A percentile compares a stretch with the other conserved stretches of the same genome.
These are phyloP conservation scores for Ophiostoma montium DNA, from an alignment of 2,329 filamentous ascomycete species.

Conservation along the genomic window DNA sequence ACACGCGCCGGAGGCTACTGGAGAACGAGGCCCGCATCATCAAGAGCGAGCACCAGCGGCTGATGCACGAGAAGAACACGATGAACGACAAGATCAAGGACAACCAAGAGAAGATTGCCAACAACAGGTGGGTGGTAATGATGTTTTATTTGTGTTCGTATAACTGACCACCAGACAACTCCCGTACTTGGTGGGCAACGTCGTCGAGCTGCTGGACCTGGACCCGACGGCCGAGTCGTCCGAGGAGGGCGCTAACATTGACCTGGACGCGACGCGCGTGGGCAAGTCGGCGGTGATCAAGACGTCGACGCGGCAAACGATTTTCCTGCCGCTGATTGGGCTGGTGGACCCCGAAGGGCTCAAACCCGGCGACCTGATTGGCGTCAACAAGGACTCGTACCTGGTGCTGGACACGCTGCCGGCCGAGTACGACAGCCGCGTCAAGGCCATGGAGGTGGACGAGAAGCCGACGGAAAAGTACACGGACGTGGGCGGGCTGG, in stretches of 20 bases:
- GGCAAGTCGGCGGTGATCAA: conserved; percentile 99
- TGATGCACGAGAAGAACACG: conserved; percentile 86
- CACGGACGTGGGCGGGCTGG: conserved; percentile 88
- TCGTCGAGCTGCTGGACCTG: conserved; percentile 91
- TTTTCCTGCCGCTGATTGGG: conserved; percentile 93
- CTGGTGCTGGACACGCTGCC: conserved; percentile 92
- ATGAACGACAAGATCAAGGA: conserved; percentile 99
- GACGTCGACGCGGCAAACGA: conserved; percentile 94
- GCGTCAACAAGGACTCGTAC: conserved; percentile 98
- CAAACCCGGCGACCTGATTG: conserved; percentile 91
- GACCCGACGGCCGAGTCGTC: conserved; percentile 92
- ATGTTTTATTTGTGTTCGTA: not conserved
- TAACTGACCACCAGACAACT: conserved; percentile 54
- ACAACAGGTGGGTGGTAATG: conserved; percentile 61
- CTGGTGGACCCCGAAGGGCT: conserved; percentile 90
- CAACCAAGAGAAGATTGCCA: conserved; percentile 96
- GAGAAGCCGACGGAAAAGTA: conserved; percentile 99
- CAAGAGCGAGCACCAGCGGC: conserved; percentile 88
- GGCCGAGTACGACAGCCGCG: conserved; percentile 94
- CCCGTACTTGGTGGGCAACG: conserved; percentile 95
- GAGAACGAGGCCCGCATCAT: conserved; percentile 98
- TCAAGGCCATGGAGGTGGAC: conserved; percentile 99
- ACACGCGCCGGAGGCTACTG: conserved; percentile 76
- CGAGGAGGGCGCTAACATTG: conserved; percentile 97
- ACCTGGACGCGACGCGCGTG: conserved; percentile 88